Base-by-base conservation (phyloP, 371 early-diverging fungal genomes). In the Capniomyces stellatus region DNA sequence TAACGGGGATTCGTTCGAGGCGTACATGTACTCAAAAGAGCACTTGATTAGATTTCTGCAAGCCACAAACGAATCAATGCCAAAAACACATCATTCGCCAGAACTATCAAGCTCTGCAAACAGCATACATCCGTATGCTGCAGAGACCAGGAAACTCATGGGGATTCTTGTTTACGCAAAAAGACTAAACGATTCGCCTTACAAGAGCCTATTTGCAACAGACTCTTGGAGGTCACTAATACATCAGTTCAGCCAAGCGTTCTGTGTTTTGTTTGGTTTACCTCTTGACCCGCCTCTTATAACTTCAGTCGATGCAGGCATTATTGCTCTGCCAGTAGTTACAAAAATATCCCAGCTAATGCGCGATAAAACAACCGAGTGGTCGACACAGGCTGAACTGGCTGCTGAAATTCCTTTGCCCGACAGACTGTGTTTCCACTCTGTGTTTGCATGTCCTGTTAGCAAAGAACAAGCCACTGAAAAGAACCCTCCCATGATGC, bases 401-500 rank as follows among this genome's bases (percentile, higher is more conserved):
- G 87, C 95, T 0, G 75, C 82, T 1, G 93, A 92, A 58, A 79
- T 93, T 42, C 88, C 87, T 10, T 60, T 96, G 27, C 75, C 80
- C 2, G 86, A 83, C 46, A 30, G 18, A 3, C 72, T 90, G 55
- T 70, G 88, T 47, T 97, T 76, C 66, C 98, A 98, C 65, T 92
- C 94, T 35, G 79, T 93, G 8, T 98, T 98, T 75, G 85, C 86
- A 3, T 98, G 98, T 67, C 98, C 98, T 3, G 98, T 98, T 0
- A 79, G 84, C 30, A 94, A 94, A 67, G 94, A 92, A 59, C 87
- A 87, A 63, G 83, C 88, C 1, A 82, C 88, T 1, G 82, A 82
- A n/a, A 77, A 76, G 3, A 98, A 98, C 58, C 96, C 96, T 30
- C 98, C 98, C 0, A 93, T 94, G 87, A 87, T 92, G 87, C 78